phyloP scores from a whole-genome alignment of 345 rosid species.

The Syzygium jambos region DNA sequence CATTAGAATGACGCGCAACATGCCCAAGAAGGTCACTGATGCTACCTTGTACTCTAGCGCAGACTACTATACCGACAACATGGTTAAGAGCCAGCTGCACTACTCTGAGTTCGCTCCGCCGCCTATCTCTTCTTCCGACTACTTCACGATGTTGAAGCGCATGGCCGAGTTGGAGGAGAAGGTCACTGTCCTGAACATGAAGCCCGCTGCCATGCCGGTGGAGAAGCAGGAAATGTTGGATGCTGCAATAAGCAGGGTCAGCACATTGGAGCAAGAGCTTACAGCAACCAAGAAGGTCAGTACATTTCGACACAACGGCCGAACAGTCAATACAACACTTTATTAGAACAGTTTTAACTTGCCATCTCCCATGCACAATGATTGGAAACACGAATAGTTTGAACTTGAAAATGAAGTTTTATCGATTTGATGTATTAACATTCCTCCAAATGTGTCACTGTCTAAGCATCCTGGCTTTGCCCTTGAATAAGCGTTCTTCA shows the following conservation, averaged over 20 bases:
- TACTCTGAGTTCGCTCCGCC: constrained; percentile 18
- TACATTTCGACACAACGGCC: not conserved
- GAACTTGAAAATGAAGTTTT: not conserved
- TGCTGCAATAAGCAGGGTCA: constrained; percentile 57
- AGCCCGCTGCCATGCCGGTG: constrained; percentile 52
- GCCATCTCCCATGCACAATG: not conserved
- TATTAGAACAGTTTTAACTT: not conserved
- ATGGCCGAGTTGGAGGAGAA: constrained; percentile 81
- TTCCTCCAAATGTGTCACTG: not conserved
- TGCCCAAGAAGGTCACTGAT: constrained; percentile 63
- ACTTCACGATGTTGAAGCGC: constrained; percentile 51
- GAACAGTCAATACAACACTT: not conserved
- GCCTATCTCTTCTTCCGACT: constrained; percentile 38
- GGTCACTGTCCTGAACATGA: constrained; percentile 37
- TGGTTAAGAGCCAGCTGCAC: constrained; percentile 21
- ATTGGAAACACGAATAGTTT: not conserved
- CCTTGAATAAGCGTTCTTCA: not conserved
- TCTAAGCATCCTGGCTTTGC: not conserved
- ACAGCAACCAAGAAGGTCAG: constrained; percentile 66
- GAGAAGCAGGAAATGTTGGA: constrained; percentile 79
- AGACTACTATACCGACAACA: constrained; percentile 22
- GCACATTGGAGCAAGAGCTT: constrained; percentile 75
- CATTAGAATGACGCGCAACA: constrained; percentile 64
- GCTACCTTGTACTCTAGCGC: constrained; percentile 48
- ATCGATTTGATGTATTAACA: not conserved